Base-by-base conservation (phyloP, 768 basidiomycete species). In the Phaeotremella skinneri region DNA sequence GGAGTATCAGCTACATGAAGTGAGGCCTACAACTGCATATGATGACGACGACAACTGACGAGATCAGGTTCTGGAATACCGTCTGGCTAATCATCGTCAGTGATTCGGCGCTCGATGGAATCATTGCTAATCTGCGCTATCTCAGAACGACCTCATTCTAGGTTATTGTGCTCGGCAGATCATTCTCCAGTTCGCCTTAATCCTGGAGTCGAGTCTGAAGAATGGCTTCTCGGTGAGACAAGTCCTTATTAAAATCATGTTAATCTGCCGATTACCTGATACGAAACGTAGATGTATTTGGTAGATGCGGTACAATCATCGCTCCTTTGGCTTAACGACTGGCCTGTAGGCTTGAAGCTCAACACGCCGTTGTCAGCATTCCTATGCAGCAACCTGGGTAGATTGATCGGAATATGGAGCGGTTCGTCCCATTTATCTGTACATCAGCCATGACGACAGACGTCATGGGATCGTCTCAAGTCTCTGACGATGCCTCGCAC, bases 341-440 rank as follows among this genome's bases (percentile, higher is more conserved):
- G 94, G 94, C 94, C 94, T 0, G 91, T 87, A 1, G 94, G 96
- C 0, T 79, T 99, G 39, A 99, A 99, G 77, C 85, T 99, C 52
- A 98, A 98, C 70, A 90, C 90, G 0, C 90, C 97, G 66, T 82
- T 99, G n/a, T 90, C 90, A 66, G 80, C 81, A 25, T 88, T 96
- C 72, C 88, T 90, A 68, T 84, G 86, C n/a, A 82, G 85, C 58
- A 81, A 83, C 0, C 86, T 96, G 50, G 79, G 86, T 2, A 82
- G 81, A 25, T 62, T 89, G 14, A 82, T 90, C 16, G 80, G 80
- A 0, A 67, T 83, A 2, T 97, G 91, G 90, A 84, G 82, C 4
- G 78, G 92, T 92, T 57, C 48, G 87, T 81, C 3, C 2, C 23
- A 20, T 23, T 41, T 9, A 7, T 16, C 20, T n/a, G 9, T 16